Conservation (phyloP, 1,139 yeast genomes). For the Fermentozyma sake region DNA sequence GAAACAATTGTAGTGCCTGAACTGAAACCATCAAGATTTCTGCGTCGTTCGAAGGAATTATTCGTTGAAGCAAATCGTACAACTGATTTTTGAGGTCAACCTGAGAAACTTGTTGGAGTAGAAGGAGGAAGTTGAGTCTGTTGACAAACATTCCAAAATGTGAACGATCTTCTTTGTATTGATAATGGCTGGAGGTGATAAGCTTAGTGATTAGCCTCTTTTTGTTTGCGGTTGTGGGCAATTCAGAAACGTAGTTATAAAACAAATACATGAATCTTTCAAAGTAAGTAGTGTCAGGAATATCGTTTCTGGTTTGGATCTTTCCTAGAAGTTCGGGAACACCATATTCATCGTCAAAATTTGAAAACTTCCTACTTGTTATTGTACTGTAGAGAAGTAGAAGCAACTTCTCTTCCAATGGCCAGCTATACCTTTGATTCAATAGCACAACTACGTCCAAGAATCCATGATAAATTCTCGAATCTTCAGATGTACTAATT, state of each 20-base stretch:
- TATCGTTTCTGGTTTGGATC: slow-evolving; percentile 25
- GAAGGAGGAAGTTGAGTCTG: slow-evolving; percentile 32
- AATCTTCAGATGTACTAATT: slow-evolving; percentile 10
- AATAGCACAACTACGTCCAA: slow-evolving; percentile 27
- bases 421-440: slow-evolving; percentile 29
- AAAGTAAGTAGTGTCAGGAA: slow-evolving; percentile 33
- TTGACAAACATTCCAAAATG: slow-evolving; percentile 33
- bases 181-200: slow-evolving; percentile 34
- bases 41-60: slow-evolving; percentile 21
- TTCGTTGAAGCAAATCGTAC: slow-evolving; percentile 20
- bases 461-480: slow-evolving; percentile 21
- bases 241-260: slow-evolving; percentile 29
- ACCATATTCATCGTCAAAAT: slow-evolving; percentile 32
- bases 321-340: slow-evolving; percentile 22
- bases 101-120: slow-evolving; percentile 32
- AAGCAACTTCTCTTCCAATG: slow-evolving; percentile 32
- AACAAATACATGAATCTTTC: slow-evolving; percentile 36
- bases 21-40: slow-evolving; percentile 22
- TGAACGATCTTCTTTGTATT: slow-evolving; percentile 21
- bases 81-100: slow-evolving; percentile 31
- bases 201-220: slow-evolving; percentile 36
- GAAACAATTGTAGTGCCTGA: slow-evolving; percentile 18
- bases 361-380: slow-evolving; percentile 32
- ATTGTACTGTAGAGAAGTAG: slow-evolving; percentile 26
- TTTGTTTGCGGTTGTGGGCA: slow-evolving; percentile 21